Percentiles rank a stretch among this genome's conserved stretches.
Conservation (phyloP, 345 rosid genomes). For the Gossypium anomalum region DNA sequence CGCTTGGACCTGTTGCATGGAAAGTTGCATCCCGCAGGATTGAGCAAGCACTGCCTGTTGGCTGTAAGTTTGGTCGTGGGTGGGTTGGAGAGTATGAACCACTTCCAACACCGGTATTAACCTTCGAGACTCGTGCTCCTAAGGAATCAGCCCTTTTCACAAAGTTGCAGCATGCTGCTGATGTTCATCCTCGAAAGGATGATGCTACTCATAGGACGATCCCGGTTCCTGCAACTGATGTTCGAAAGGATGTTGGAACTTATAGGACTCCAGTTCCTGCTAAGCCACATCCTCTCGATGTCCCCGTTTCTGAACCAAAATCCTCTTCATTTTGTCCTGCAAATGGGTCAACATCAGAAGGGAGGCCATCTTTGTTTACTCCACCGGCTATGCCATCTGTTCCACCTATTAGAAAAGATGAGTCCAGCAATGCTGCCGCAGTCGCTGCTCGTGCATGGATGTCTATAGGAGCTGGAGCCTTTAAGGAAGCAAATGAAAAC, state of each 20-base stretch:
- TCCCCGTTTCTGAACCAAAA: conserved; percentile 35
- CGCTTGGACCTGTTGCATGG: conserved; percentile 85
- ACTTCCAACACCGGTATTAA: conserved; percentile 72
- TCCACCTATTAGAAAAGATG: conserved; percentile 47
- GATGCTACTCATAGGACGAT: conserved; percentile 28
- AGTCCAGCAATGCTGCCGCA: conserved; percentile 56
- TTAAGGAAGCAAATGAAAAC: conserved; percentile 45
- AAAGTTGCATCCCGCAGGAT: conserved; percentile 73
- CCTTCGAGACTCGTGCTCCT: conserved; percentile 38
- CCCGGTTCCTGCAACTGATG: conserved; percentile 22
- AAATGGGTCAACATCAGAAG: conserved; percentile 33
- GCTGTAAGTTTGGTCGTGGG: conserved; percentile 72
- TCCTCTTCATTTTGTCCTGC: conserved; percentile 33
- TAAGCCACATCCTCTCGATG: conserved; percentile 28
- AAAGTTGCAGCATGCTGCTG: conserved; percentile 32
- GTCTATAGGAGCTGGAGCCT: conserved; percentile 73
- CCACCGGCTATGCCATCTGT: conserved; percentile 31
- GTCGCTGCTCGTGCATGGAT: conserved; percentile 85
- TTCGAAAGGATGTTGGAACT: conserved; percentile 26
- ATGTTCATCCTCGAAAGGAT: conserved; percentile 21
- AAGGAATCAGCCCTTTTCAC: conserved; percentile 37
- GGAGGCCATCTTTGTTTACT: conserved; percentile 29
- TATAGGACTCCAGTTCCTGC: conserved; percentile 31
- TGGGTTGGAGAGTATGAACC: conserved; percentile 95
- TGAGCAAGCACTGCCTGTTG: conserved; percentile 64